Evolutionary conservation across 345 rosid genomes (phyloP).

Genomic region (Carallia brachiata): DNA sequence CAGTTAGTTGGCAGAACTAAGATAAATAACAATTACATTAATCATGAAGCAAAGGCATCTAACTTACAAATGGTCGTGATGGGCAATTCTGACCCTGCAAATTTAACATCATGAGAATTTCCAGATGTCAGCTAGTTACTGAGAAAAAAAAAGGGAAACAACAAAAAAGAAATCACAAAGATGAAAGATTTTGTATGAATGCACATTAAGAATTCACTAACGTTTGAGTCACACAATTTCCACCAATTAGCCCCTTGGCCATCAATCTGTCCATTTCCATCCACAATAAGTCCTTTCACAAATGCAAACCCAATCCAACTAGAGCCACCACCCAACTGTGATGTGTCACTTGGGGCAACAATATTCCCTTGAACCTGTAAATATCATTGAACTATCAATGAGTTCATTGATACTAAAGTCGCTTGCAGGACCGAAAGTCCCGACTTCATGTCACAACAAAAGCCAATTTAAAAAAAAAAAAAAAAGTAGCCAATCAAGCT

Average conservation of each 20-base stretch:
- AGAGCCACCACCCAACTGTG: not conserved
- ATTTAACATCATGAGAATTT: not conserved
- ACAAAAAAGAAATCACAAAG: not conserved
- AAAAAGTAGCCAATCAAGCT: too few species aligned
- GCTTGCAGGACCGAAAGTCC: too few species aligned
- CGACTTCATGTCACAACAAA: too few species aligned
- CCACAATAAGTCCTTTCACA: not conserved
- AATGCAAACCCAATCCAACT: not conserved
- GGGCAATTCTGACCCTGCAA: not conserved
- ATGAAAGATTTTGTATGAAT: not conserved
- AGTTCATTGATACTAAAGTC: too few species aligned
- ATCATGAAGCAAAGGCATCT: not conserved
- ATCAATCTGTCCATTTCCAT: not conserved
- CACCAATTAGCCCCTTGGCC: not conserved
- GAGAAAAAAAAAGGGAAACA: not conserved
- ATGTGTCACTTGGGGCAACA: not conserved
- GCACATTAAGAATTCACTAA: not conserved
- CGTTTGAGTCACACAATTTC: not conserved
- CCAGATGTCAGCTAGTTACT: too few species aligned
- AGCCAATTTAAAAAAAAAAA: too few species aligned
- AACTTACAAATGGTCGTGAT: not conserved
- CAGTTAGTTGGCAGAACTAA: too few species aligned
- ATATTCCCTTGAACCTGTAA: not conserved
- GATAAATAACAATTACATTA: too few species aligned
- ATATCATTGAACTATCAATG: not conserved